Base-by-base conservation (phyloP, 495 filamentous ascomycete genomes). In the Penicillium odoratum region DNA sequence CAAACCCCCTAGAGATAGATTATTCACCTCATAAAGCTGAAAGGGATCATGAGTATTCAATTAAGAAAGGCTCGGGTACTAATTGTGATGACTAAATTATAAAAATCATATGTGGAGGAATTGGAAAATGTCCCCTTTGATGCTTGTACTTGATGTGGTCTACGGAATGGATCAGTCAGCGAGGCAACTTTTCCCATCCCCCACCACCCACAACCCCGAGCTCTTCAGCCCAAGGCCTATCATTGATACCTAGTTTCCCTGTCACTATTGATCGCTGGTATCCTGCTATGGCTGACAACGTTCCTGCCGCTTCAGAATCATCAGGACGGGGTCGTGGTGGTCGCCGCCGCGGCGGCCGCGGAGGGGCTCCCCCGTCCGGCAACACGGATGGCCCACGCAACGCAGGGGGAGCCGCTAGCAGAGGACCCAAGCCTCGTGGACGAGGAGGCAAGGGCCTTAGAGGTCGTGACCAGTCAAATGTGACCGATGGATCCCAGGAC, bases 311-410 rank as follows among this genome's bases (percentile, higher is more conserved):
- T 31, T 56, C 67, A 43, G 66, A 58, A 43, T 67, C 70, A 50
- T 66, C 74, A 63, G 58, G 61, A 64, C 67, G 67, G 31, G 63
- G 56, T 49, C 73, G 72, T 59, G 73, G 75, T 52, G 70, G 72
- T 62, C 74, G 74, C 61, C 73, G 74, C 51, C 73, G 74, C 38
- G 74, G 74, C 57, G 74, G 74, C 57, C 70, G 73, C 54, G 75
- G 75, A 63, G 72, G 68, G 59, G 66, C 63, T 44, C 54, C 64
- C 51, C 64, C 66, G 13, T 51, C 68, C 28, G 67, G 61, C 42
- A 65, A 65, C n/a, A 40, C 62, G 15, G 67, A 75, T 16, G 33
- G 55, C 5, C 60, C 55, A 30, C 64, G 60, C 11, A 64, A 54
- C 30, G 46, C 63, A 25, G 59, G 59, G 26, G 74, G 69, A 31